Evolutionary conservation across 768 basidiomycete genomes (phyloP).

Genomic region (Leccinellum luteum): DNA sequence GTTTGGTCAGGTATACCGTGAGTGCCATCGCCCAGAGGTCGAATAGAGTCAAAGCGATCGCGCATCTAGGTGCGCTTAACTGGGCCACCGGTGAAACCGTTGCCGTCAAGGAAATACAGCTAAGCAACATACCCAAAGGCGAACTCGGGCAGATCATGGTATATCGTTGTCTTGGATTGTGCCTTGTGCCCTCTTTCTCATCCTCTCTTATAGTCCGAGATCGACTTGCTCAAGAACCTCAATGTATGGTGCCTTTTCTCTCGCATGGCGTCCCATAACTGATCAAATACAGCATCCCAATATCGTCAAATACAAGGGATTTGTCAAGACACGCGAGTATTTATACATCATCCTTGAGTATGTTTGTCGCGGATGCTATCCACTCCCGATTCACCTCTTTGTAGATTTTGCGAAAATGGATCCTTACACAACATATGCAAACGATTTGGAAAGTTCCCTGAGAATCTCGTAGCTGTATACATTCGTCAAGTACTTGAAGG

Average conservation of each 20-base stretch:
- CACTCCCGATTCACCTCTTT: slow-evolving; percentile 7
- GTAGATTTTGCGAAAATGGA: slow-evolving; percentile 94
- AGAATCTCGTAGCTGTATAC: slow-evolving; percentile 93
- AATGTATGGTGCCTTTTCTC: slow-evolving; percentile 54
- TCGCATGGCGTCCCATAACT: slow-evolving; percentile 3
- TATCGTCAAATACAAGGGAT: slow-evolving; percentile 99
- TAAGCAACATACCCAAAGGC: slow-evolving; percentile 89
- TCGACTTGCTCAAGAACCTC: slow-evolving; percentile 95
- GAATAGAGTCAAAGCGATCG: slow-evolving; percentile 73
- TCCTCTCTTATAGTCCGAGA: slow-evolving; percentile 69
- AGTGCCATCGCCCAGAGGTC: slow-evolving; percentile 32
- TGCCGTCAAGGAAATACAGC: slow-evolving; percentile 95
- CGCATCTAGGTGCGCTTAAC: slow-evolving; percentile 70
- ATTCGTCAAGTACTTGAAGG: slow-evolving; percentile 96
- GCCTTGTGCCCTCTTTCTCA: slow-evolving; percentile 7
- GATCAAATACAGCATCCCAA: slow-evolving; percentile 72
- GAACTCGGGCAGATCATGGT: slow-evolving; percentile 99
- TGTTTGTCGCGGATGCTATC: slow-evolving; percentile 24
- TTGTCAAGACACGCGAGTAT: slow-evolving; percentile 90
- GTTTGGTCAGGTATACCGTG: slow-evolving; percentile 95
- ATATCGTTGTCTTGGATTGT: slow-evolving; percentile 1
- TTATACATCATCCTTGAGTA: slow-evolving; percentile 97
- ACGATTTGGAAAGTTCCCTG: slow-evolving; percentile 98
- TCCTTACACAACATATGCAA: slow-evolving; percentile 94
- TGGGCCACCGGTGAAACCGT: slow-evolving; percentile 98